These are phyloP conservation scores for Geranomyces variabilis DNA, from an alignment of 192 early-diverging fungal genomes.

Conservation along the genomic window DNA sequence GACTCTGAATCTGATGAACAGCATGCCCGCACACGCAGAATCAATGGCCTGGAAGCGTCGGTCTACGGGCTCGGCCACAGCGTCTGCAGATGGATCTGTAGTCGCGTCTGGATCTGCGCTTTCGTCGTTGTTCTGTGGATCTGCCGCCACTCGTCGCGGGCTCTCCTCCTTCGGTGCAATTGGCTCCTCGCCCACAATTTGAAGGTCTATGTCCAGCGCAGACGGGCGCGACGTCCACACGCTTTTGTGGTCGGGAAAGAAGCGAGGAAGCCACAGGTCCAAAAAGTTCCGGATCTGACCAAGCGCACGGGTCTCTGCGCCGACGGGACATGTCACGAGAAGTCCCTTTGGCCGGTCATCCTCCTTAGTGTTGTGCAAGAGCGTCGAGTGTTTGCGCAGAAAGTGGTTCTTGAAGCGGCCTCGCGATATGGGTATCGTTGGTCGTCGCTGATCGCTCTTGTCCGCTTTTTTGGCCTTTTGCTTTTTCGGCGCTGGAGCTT, in stretches of 20 bases:
- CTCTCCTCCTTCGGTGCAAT: background rate
- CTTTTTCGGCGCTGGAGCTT: background rate
- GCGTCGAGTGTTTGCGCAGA: conserved; percentile 34
- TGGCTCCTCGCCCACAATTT: conserved; percentile 22
- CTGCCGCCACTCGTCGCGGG: background rate
- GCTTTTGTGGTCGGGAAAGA: conserved; percentile 34
- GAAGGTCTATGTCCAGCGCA: conserved; percentile 32
- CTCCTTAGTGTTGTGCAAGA: conserved; percentile 17
- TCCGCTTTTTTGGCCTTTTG: conserved; percentile 6
- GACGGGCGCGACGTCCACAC: conserved; percentile 11
- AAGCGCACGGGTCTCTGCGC: conserved; percentile 35
- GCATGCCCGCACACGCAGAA: conserved; percentile 49
- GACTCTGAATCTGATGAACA: conserved; percentile 53
- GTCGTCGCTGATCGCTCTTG: background rate
- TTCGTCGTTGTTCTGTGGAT: background rate
- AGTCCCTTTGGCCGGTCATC: conserved; percentile 29
- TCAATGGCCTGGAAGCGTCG: conserved; percentile 52
- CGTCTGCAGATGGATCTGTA: background rate
- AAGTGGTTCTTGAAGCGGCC: conserved; percentile 36
- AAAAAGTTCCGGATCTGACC: conserved; percentile 36
- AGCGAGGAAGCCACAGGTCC: conserved; percentile 18
- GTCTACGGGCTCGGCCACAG: conserved; percentile 18
- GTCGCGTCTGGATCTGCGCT: background rate
- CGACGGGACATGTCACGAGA: conserved; percentile 29
- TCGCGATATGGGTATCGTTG: conserved; percentile 35